Evolutionary conservation across 805 yeast species (phyloP).

Genomic region (Wickerhamomyces mucosus): DNA sequence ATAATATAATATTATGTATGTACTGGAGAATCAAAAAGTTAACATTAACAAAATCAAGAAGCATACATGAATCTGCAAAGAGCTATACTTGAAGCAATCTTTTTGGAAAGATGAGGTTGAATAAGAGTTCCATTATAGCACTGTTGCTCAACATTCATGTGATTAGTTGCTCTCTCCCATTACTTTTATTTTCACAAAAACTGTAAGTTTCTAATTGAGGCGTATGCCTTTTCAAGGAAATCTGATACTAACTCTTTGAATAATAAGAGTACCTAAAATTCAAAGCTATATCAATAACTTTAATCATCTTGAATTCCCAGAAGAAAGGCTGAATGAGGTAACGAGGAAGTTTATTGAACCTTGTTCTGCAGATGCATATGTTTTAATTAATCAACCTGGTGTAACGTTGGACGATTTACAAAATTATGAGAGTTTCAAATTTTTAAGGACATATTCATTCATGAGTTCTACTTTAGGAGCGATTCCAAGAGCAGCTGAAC

Average conservation of each 20-base stretch:
- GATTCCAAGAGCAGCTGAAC: constrained; percentile 38
- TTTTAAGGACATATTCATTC: constrained; percentile 39
- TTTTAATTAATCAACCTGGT: constrained; percentile 48
- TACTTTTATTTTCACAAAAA: constrained; percentile 14
- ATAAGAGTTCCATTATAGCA: no score
- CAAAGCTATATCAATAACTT: constrained; percentile 18
- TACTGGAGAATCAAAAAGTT: no score
- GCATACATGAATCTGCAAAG: no score
- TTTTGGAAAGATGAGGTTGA: no score
- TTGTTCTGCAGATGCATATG: constrained; percentile 49
- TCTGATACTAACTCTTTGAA: no score
- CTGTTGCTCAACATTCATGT: no score
- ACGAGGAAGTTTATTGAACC: constrained; percentile 23
- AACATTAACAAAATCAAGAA: no score
- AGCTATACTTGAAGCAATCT: no score
- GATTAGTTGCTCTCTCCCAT: constrained; percentile 11
- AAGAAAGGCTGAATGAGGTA: constrained; percentile 20
- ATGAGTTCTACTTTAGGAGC: constrained; percentile 54
- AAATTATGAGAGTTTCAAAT: constrained; percentile 33
- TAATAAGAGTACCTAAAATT: constrained; percentile 20
- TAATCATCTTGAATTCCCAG: constrained; percentile 17
- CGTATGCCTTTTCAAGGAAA: no score
- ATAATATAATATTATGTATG: no score
- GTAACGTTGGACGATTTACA: constrained; percentile 37
- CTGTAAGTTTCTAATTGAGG: constrained; percentile 9